Evolutionary conservation across 1,284 basidiomycete genomes (phyloP).

Genomic region (Fomitopsis palustris): DNA sequence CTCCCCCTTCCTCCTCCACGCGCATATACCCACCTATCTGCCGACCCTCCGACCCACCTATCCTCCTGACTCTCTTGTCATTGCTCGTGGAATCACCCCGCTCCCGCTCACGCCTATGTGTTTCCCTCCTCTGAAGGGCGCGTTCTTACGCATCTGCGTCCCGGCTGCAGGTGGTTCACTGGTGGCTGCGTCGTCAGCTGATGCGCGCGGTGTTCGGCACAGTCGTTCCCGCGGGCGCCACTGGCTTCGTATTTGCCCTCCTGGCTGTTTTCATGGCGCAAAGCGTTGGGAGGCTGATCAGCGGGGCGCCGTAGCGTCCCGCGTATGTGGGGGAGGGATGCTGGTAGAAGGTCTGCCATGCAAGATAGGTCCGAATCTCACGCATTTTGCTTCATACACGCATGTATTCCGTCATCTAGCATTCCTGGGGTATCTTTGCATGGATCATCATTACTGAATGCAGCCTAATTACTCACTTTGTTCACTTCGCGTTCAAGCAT

Average conservation of each 20-base stretch:
- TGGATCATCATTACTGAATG: no score
- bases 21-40: constrained; percentile 19
- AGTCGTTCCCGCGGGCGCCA: constrained; percentile 12
- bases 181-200: constrained; percentile 40
- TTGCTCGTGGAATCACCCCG: background rate
- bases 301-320: background rate
- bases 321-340: background rate
- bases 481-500: no score
- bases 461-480: no score
- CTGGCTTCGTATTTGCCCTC: constrained; percentile 13
- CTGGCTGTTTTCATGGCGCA: constrained; percentile 17
- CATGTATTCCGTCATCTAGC: no score
- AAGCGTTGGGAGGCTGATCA: background rate
- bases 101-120: constrained; percentile 9
- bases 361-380: no score
- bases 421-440: no score
- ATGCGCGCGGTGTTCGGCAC: constrained; percentile 14
- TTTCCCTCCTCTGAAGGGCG: constrained; percentile 20
- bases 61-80: background rate
- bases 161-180: constrained; percentile 43
- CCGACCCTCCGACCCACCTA: constrained; percentile 13
- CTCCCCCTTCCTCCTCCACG: constrained; percentile 3
- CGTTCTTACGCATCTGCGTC: constrained; percentile 30
- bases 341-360: no score
- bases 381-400: no score